Evolutionary conservation across 495 filamentous ascomycete genomes (phyloP).

Genomic region (Trichoderma reesei): DNA sequence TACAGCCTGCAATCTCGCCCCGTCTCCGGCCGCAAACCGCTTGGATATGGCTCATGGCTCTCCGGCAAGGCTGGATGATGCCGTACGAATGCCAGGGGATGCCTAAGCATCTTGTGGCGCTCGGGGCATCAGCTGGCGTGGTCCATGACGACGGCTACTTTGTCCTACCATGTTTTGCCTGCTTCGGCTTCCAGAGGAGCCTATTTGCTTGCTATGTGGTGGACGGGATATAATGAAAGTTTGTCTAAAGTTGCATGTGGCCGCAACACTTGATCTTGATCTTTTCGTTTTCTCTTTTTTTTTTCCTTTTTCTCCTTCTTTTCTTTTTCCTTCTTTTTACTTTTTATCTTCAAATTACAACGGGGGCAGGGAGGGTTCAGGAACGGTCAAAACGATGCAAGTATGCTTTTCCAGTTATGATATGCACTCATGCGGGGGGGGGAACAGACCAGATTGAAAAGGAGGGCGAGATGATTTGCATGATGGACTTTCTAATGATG

Average conservation of each 20-base stretch:
- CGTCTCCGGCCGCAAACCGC: neutral
- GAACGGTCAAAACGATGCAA: neutral
- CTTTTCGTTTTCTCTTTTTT: neutral
- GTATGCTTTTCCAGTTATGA: neutral
- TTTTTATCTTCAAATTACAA: neutral
- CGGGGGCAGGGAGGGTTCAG: neutral
- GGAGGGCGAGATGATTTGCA: neutral
- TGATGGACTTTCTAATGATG: neutral
- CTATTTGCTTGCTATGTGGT: neutral
- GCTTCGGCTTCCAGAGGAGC: neutral
- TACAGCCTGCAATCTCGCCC: neutral
- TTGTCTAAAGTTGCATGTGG: neutral
- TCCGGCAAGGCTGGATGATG: neutral
- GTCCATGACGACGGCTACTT: neutral
- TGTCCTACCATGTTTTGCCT: neutral
- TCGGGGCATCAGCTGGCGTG: neutral
- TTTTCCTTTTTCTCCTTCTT: neutral
- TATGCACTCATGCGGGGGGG: neutral
- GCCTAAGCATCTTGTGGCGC: neutral
- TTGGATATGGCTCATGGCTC: constrained; percentile 1
- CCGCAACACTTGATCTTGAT: neutral
- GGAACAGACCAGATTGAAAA: constrained; percentile 1
- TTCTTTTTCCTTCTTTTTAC: neutral
- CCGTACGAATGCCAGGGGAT: neutral
- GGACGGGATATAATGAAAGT: neutral